Percentiles rank a stretch among this genome's conserved stretches.
Evolutionary conservation across 2,329 filamentous ascomycete genomes (phyloP).

Genomic region (Pyricularia sp.): DNA sequence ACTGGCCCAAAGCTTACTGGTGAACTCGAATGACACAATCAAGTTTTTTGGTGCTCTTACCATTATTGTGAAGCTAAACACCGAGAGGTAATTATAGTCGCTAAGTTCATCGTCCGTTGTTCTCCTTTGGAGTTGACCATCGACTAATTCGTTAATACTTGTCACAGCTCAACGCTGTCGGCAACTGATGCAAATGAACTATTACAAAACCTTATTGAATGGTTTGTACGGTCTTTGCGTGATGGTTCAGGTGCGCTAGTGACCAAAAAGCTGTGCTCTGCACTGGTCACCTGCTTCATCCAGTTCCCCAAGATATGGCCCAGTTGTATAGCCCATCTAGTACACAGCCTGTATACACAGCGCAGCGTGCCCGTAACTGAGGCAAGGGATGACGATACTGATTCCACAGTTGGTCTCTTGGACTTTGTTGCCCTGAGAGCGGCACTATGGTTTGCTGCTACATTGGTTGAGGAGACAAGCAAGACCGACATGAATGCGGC

Average conservation of each 20-base stretch:
- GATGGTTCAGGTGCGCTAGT: constrained; percentile 46
- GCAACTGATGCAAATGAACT: constrained; percentile 46
- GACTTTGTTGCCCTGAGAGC: constrained; percentile 38
- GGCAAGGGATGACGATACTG: constrained; percentile 24
- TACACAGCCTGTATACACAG: constrained; percentile 41
- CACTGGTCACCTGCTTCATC: constrained; percentile 61
- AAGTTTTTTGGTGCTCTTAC: constrained; percentile 90
- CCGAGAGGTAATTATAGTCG: constrained; percentile 49
- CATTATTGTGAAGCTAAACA: constrained; percentile 87
- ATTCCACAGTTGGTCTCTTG: constrained; percentile 15
- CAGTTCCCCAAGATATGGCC: constrained; percentile 57
- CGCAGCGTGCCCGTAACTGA: constrained; percentile 30
- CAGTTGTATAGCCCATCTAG: constrained; percentile 50
- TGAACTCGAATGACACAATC: constrained; percentile 49
- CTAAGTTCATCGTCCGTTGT: not conserved
- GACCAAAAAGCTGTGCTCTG: constrained; percentile 62
- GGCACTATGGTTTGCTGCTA: constrained; percentile 51
- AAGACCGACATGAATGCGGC: constrained; percentile 51
- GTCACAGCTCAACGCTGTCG: constrained; percentile 32
- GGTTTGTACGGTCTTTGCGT: constrained; percentile 43
- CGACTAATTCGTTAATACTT: not conserved
- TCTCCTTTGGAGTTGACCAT: not conserved
- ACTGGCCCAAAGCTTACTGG: constrained; percentile 63
- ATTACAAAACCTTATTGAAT: constrained; percentile 46
- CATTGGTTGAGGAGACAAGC: constrained; percentile 51